These are phyloP conservation scores for Claviceps sp. DNA, from an alignment of 2,329 filamentous ascomycete genomes.

Conservation along the genomic window DNA sequence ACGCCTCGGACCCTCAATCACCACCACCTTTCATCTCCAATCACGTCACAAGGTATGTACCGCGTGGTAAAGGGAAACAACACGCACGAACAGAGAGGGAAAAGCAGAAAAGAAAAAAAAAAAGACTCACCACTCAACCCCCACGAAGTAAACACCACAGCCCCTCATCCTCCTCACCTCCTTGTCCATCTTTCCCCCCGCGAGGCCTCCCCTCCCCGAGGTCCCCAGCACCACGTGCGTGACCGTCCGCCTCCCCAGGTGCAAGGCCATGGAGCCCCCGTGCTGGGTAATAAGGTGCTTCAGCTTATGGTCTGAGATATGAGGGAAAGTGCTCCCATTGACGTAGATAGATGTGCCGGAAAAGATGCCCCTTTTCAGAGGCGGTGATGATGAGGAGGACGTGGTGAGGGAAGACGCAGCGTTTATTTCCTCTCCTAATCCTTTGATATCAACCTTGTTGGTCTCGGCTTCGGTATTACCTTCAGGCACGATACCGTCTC, in stretches of 20 bases:
- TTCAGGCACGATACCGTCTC: too few relatives aligned
- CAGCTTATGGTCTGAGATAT: slow-evolving; percentile 73
- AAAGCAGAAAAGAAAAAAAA: not conserved
- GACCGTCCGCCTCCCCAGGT: slow-evolving; percentile 58
- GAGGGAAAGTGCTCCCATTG: slow-evolving; percentile 73
- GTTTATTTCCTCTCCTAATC: too few relatives aligned
- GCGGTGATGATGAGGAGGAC: too few relatives aligned
- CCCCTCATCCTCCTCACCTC: slow-evolving; percentile 59
- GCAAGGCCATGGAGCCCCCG: slow-evolving; percentile 58
- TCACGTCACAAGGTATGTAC: too few relatives aligned
- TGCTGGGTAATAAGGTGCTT: slow-evolving; percentile 65
- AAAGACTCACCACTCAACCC: slow-evolving; percentile 56
- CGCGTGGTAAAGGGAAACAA: not conserved
- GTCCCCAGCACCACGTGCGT: slow-evolving; percentile 76
- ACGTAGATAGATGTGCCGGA: slow-evolving; percentile 63
- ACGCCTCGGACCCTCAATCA: too few relatives aligned
- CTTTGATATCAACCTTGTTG: too few relatives aligned
- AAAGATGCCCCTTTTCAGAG: slow-evolving; percentile 39
- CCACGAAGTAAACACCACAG: slow-evolving; percentile 63
- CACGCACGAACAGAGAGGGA: slow-evolving; percentile 5
- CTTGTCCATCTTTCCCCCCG: slow-evolving; percentile 65
- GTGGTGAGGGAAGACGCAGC: too few relatives aligned
- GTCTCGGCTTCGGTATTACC: too few relatives aligned
- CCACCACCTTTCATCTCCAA: too few relatives aligned
- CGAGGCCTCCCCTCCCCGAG: slow-evolving; percentile 58